Evolutionary conservation across 768 basidiomycete species (phyloP).

Genomic region (Trametes meyenii): DNA sequence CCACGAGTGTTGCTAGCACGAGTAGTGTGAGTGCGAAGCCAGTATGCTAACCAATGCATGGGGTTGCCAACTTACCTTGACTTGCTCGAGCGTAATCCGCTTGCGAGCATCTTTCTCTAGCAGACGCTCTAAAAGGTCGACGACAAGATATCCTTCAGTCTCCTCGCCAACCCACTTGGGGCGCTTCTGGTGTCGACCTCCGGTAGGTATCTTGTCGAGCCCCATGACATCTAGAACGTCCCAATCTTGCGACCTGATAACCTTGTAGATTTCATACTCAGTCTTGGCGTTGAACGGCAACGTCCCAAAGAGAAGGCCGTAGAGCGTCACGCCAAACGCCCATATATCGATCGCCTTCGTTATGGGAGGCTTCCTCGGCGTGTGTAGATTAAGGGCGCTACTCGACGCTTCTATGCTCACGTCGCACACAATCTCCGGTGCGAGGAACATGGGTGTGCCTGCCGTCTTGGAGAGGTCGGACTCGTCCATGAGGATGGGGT

Average conservation of each 20-base stretch:
- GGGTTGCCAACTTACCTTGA: constrained; percentile 60
- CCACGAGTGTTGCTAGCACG: constrained; percentile 59
- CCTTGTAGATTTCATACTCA: constrained; percentile 78
- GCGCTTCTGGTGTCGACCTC: constrained; percentile 52
- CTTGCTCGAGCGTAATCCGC: constrained; percentile 77
- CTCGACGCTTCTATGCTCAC: constrained; percentile 30
- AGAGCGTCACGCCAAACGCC: constrained; percentile 96
- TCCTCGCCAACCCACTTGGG: constrained; percentile 32
- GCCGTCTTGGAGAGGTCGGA: constrained; percentile 88
- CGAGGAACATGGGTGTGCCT: constrained; percentile 94
- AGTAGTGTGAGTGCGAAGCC: constrained; percentile 1
- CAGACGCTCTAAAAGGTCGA: constrained; percentile 72
- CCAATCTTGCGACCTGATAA: constrained; percentile 81
- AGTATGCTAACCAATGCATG: neutral
- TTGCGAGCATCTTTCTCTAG: constrained; percentile 78
- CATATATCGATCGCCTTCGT: constrained; percentile 97
- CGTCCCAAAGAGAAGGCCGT: constrained; percentile 88
- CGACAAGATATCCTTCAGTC: constrained; percentile 61
- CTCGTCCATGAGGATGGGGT: constrained; percentile 78
- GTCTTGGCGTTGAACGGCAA: constrained; percentile 72
- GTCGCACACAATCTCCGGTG: constrained; percentile 90
- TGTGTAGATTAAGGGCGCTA: constrained; percentile 39
- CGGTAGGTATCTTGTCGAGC: constrained; percentile 62
- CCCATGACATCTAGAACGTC: constrained; percentile 71
- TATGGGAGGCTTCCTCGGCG: constrained; percentile 53